phyloP scores from a whole-genome alignment of 179 eudicot species.

The Silene vulgaris region DNA sequence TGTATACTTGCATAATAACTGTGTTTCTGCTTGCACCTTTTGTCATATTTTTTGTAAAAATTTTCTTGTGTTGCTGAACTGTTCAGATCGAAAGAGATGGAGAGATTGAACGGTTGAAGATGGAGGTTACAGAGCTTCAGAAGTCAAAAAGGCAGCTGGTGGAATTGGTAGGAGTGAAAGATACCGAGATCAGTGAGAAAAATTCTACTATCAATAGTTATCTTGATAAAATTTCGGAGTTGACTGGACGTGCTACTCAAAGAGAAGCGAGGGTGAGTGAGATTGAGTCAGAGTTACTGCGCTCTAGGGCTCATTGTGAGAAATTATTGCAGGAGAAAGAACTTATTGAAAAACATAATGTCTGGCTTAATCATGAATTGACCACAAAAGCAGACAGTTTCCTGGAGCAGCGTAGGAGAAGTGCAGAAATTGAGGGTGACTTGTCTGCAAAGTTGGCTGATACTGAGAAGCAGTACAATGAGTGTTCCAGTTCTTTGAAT shows the following conservation, averaged over 20 bases:
- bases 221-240: conserved; percentile 67
- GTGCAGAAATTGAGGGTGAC: conserved; percentile 71
- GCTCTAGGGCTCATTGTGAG: conserved; percentile 43
- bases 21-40: neutral
- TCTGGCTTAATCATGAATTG: conserved; percentile 87
- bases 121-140: conserved; percentile 64
- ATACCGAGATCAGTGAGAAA: conserved; percentile 68
- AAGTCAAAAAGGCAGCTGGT: conserved; percentile 84
- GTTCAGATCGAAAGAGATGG: conserved; percentile 77
- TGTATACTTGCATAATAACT: neutral
- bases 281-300: conserved; percentile 51
- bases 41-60: neutral
- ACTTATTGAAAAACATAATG: conserved; percentile 81
- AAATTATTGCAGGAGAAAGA: conserved; percentile 80
- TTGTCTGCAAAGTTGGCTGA: conserved; percentile 67
- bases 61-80: conserved; percentile 7
- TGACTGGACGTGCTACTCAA: conserved; percentile 56
- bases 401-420: conserved; percentile 51
- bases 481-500: conserved; percentile 32
- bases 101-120: conserved; percentile 61
- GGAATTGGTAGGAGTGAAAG: conserved; percentile 69
- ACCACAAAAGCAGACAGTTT: conserved; percentile 55
- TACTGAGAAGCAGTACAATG: conserved; percentile 41
- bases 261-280: conserved; percentile 67
- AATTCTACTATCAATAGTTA: conserved; percentile 62